Base-by-base conservation (phyloP, 192 early-diverging fungal species). In the Martensiomyces pterosporus region DNA sequence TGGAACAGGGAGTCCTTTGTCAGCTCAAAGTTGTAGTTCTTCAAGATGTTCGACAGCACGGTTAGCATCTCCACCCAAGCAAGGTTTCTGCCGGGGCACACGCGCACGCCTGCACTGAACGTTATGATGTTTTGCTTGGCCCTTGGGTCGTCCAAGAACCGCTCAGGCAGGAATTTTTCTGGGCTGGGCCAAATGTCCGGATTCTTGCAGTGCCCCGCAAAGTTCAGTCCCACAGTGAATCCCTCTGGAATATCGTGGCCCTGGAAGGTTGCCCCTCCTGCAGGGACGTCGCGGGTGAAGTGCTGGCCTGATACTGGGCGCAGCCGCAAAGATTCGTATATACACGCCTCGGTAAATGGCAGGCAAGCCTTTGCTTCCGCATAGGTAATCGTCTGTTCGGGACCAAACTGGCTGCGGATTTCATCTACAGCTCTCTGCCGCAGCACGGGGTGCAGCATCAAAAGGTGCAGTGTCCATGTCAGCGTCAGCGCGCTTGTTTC, bases 71-170 rank as follows among this genome's bases (percentile, higher is more conserved):
- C 55, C 16, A 57, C 43, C 52, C 43, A 44, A 4, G 62, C 69
- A 34, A 73, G 25, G 8, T 60, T 49, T 34, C 57, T 64, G 7
- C 69, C 62, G 43, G 63, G 38, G 25, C 69, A 73, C 10, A 56
- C 45, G 10, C 69, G 29, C 14, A 41, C 52, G 18, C 62, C 62
- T 14, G 54, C 46, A 0, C 62, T 56, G 43, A 73, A 73, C 0
- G 62, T 52, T 37, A 73, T 64, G 24, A 73, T 49, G n/a, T 32
- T 39, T 24, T 73, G 61, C 3, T 52, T 43, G 1, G 49, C 48
- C 13, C 19, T 19, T 2, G 52, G 52, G 15, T 50, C 23, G 12
- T 52, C 25, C 0, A 56, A 52, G 39, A 63, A 70, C 6, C 60
- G 18, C 15, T 36, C 41, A 0, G 67, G 64, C 10, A 47, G 18